A percentile compares a stretch with the other conserved stretches of the same genome.
Conservation (phyloP, 805 yeast species). For the Candida hispaniensis region DNA sequence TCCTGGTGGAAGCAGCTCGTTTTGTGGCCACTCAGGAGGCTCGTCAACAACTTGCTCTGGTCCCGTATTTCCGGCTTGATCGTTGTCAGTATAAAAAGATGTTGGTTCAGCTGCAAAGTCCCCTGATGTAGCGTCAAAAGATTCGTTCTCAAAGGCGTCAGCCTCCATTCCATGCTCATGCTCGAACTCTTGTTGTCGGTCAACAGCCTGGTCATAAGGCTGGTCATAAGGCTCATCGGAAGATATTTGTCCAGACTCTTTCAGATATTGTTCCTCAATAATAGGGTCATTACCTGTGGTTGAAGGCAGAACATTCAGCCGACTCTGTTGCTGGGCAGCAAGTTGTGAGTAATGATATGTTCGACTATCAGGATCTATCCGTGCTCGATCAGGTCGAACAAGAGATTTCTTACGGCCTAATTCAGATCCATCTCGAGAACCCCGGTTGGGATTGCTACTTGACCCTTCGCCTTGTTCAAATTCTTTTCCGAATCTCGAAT, state of each 20-base stretch:
- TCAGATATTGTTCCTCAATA: slow-evolving; percentile 19
- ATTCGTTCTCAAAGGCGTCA: slow-evolving; percentile 21
- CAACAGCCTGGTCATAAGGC: slow-evolving; percentile 18
- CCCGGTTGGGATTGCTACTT: too few species aligned
- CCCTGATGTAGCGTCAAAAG: slow-evolving; percentile 8
- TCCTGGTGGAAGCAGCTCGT: slow-evolving; percentile 7
- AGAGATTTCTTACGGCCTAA: slow-evolving; percentile 49
- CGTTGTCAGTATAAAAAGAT: slow-evolving; percentile 57
- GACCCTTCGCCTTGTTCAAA: too few species aligned
- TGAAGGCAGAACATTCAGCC: slow-evolving; percentile 56
- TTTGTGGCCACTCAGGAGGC: slow-evolving; percentile 5
- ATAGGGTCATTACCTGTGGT: slow-evolving; percentile 62
- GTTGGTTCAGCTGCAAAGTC: too few species aligned
- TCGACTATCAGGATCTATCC: slow-evolving; percentile 56
- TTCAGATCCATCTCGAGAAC: too few species aligned
- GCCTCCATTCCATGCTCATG: slow-evolving; percentile 17
- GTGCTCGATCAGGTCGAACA: slow-evolving; percentile 75
- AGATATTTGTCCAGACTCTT: slow-evolving; percentile 14
- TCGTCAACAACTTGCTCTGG: too few species aligned
- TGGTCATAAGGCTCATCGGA: slow-evolving; percentile 9
- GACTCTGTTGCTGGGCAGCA: slow-evolving; percentile 52
- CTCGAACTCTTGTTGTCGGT: slow-evolving; percentile 15
- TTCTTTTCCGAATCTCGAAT: too few species aligned
- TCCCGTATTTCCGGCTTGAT: slow-evolving; percentile 24
- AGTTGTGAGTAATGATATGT: slow-evolving; percentile 68